Conservation (phyloP, 2,329 filamentous ascomycete genomes). For the Monosporascus sp. region DNA sequence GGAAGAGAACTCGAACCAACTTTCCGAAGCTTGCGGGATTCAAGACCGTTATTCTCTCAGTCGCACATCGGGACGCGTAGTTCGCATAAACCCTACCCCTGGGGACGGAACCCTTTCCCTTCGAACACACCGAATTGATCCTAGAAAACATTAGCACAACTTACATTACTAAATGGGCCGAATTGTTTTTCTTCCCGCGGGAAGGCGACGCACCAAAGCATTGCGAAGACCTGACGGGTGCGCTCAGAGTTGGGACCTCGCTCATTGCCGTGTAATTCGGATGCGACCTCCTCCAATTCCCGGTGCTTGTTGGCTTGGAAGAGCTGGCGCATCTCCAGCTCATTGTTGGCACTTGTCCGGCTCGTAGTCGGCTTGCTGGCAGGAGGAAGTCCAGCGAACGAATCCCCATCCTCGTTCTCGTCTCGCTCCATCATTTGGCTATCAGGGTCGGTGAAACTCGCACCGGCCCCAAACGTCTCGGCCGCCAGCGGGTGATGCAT, state of each 20-base stretch:
- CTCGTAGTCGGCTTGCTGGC: conserved; percentile 52
- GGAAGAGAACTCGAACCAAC: conserved; percentile 91
- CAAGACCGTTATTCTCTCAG: conserved; percentile 86
- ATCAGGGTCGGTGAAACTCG: conserved; percentile 53
- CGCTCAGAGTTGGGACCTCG: conserved; percentile 76
- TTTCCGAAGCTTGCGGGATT: conserved; percentile 98
- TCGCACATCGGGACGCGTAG: conserved; percentile 89
- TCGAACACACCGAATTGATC: conserved; percentile 68
- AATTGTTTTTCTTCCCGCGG: not conserved
- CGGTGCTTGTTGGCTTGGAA: conserved; percentile 65
- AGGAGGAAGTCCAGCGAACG: conserved; percentile 37
- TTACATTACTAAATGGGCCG: not conserved
- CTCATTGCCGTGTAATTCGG: conserved; percentile 73
- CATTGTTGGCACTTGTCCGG: conserved; percentile 71
- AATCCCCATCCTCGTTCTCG: conserved; percentile 52
- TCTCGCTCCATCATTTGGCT: conserved; percentile 58
- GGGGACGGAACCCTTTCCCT: conserved; percentile 80
- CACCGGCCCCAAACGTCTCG: conserved; percentile 47
- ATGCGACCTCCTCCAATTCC: conserved; percentile 64
- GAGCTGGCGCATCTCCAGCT: conserved; percentile 73
- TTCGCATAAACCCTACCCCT: conserved; percentile 91
- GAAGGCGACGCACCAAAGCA: conserved; percentile 67
- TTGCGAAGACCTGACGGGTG: conserved; percentile 79
- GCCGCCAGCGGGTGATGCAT: conserved; percentile 47
- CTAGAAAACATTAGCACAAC: conserved; percentile 37